Conservation (phyloP, 1,284 basidiomycete species). For the Pyrrhoderma lamaoense region DNA sequence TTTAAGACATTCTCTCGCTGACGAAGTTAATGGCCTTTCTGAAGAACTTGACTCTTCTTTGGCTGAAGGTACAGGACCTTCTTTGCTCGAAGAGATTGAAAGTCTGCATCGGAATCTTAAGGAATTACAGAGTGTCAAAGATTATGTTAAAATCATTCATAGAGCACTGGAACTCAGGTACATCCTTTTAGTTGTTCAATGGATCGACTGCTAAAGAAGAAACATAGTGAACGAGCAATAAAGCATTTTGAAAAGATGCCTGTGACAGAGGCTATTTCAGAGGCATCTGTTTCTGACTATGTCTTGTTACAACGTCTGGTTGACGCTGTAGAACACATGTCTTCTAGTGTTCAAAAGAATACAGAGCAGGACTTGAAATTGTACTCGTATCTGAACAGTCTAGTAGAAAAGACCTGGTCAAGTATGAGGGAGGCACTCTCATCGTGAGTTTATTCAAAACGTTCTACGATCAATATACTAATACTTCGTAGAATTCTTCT, state of each 20-base stretch:
- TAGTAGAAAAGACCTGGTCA: constrained; percentile 66
- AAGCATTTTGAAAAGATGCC: constrained; percentile 36
- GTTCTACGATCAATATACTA: constrained; percentile 12
- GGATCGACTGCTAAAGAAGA: not conserved
- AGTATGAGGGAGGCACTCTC: constrained; percentile 62
- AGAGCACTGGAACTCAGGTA: constrained; percentile 69
- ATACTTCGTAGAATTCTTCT: constrained; percentile 47
- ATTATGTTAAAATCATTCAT: constrained; percentile 71
- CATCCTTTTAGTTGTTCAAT: constrained; percentile 24
- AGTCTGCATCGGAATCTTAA: constrained; percentile 63
- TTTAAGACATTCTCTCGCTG: constrained; percentile 66
- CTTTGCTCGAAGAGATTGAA: constrained; percentile 77
- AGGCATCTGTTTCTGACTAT: constrained; percentile 49
- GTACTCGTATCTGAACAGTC: constrained; percentile 46
- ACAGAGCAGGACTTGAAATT: constrained; percentile 44
- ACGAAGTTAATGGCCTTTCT: constrained; percentile 67
- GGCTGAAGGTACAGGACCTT: constrained; percentile 28
- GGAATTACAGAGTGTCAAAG: constrained; percentile 66
- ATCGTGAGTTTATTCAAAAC: constrained; percentile 38
- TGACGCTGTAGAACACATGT: constrained; percentile 35
- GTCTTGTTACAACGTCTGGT: constrained; percentile 57
- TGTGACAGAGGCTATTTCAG: constrained; percentile 34
- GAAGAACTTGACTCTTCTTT: constrained; percentile 56
- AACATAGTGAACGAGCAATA: constrained; percentile 47
- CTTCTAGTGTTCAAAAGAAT: constrained; percentile 39